These are phyloP conservation scores for Monilinia polystroma DNA, from an alignment of 2,329 filamentous ascomycete genomes.

Conservation along the genomic window DNA sequence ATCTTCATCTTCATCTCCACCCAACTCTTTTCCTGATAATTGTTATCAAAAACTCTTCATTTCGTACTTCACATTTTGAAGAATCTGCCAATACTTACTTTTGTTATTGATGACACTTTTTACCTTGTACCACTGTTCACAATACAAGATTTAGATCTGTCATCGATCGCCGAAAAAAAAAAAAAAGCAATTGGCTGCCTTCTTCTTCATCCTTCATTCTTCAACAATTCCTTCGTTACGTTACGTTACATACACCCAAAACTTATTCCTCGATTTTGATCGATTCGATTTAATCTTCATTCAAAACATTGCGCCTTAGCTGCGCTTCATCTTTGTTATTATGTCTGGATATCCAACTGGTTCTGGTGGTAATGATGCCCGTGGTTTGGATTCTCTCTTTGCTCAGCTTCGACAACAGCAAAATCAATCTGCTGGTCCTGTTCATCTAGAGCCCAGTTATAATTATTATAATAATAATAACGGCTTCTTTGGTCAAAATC, in stretches of 20 bases:
- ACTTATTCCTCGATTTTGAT: slow-evolving; percentile 32
- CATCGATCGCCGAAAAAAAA: slow-evolving; percentile 17
- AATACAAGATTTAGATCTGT: slow-evolving; percentile 26
- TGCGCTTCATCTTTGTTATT: slow-evolving; percentile 36
- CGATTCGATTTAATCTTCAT: slow-evolving; percentile 31
- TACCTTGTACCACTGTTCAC: slow-evolving; percentile 14
- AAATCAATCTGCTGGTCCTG: slow-evolving; percentile 28
- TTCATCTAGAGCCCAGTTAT: slow-evolving; percentile 37
- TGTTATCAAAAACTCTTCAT: slow-evolving; percentile 12
- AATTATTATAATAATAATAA: slow-evolving; percentile 37
- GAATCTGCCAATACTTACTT: slow-evolving; percentile 1
- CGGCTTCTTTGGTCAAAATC: slow-evolving; percentile 36
- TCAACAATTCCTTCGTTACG: slow-evolving; percentile 21
- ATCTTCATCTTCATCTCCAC: background rate
- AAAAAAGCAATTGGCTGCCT: slow-evolving; percentile 4
- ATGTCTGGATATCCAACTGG: slow-evolving; percentile 41
- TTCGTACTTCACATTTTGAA: slow-evolving; percentile 7
- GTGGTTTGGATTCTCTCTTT: slow-evolving; percentile 39
- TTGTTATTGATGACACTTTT: slow-evolving; percentile 21
- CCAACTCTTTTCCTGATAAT: slow-evolving; percentile 2
- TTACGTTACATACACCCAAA: slow-evolving; percentile 10
- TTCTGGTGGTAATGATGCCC: slow-evolving; percentile 32
- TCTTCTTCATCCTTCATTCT: slow-evolving; percentile 19
- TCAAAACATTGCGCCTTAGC: slow-evolving; percentile 35
- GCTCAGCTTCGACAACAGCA: slow-evolving; percentile 40